phyloP scores from a whole-genome alignment of 1,139 yeast genomes.

The Blastobotrys indianensis region DNA sequence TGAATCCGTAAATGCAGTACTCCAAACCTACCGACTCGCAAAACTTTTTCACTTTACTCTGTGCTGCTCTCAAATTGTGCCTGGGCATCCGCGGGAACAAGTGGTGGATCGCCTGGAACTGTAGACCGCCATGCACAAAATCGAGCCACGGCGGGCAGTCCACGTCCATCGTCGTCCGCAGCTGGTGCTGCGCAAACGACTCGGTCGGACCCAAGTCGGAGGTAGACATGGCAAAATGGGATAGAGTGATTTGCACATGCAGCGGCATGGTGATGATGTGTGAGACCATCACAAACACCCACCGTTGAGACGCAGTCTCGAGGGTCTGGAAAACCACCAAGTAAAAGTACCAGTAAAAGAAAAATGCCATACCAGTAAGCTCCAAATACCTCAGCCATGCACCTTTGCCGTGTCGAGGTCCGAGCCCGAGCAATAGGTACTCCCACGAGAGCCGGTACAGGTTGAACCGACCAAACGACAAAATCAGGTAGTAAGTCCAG shows the following conservation, averaged over 20 bases:
- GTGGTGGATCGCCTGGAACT: constrained; percentile 88
- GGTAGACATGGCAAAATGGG: constrained; percentile 93
- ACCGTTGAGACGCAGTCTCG: constrained; percentile 47
- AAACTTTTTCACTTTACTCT: constrained; percentile 63
- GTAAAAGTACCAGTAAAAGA: constrained; percentile 77
- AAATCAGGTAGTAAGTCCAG: constrained; percentile 68
- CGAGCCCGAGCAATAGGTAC: constrained; percentile 62
- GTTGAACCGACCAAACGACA: constrained; percentile 81
- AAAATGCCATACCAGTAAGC: constrained; percentile 58
- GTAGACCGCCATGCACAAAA: constrained; percentile 86
- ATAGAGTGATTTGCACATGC: constrained; percentile 84
- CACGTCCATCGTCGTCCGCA: constrained; percentile 92
- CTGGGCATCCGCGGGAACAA: constrained; percentile 85
- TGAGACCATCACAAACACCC: constrained; percentile 60
- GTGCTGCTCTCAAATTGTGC: constrained; percentile 74
- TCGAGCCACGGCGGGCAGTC: constrained; percentile 93
- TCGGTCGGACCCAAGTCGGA: constrained; percentile 78
- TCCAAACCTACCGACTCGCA: constrained; percentile 73
- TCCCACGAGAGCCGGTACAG: constrained; percentile 77
- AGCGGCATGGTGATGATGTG: constrained; percentile 83
- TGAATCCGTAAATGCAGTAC: constrained; percentile 81
- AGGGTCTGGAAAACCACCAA: constrained; percentile 48
- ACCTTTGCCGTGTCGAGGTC: constrained; percentile 75
- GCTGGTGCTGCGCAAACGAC: constrained; percentile 73
- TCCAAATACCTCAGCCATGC: constrained; percentile 85